phyloP scores from a whole-genome alignment of 306 rosid genomes.

The Hylodesmum podocarpum region DNA sequence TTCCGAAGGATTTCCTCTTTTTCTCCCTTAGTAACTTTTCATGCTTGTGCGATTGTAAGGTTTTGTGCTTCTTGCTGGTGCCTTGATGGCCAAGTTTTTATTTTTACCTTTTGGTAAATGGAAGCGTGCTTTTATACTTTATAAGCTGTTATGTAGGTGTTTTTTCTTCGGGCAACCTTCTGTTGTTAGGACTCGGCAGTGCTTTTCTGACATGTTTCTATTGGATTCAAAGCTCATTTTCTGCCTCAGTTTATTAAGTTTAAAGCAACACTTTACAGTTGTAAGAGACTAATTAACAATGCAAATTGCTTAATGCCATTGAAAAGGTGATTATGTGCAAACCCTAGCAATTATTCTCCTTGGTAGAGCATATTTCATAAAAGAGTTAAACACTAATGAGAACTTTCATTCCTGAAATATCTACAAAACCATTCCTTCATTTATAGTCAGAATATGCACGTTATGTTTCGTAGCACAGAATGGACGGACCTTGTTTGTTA shows the following conservation, averaged over 20 bases:
- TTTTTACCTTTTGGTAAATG: neutral
- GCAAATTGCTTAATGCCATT: conserved; percentile 15
- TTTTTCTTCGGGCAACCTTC: conserved; percentile 11
- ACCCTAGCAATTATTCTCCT: neutral
- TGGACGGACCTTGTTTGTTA: neutral
- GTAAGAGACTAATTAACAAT: neutral
- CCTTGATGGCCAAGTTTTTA: conserved; percentile 6
- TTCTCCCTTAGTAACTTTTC: neutral
- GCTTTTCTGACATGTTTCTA: conserved; percentile 15
- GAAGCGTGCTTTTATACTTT: neutral
- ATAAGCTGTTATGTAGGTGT: neutral
- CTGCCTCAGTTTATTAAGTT: neutral
- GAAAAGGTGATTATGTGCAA: neutral
- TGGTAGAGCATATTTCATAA: neutral
- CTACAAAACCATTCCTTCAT: conserved; percentile 15
- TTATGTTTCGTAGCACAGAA: conserved; percentile 17
- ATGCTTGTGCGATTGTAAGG: neutral
- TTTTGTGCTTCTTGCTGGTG: neutral
- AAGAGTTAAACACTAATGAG: neutral
- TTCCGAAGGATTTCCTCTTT: neutral
- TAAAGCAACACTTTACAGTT: conserved; percentile 21
- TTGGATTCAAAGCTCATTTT: neutral
- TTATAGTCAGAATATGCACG: conserved; percentile 20
- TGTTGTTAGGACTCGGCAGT: conserved; percentile 9
- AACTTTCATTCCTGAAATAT: neutral